Evolutionary conservation across 1,284 basidiomycete genomes (phyloP).

Genomic region (Trametes pubescens): DNA sequence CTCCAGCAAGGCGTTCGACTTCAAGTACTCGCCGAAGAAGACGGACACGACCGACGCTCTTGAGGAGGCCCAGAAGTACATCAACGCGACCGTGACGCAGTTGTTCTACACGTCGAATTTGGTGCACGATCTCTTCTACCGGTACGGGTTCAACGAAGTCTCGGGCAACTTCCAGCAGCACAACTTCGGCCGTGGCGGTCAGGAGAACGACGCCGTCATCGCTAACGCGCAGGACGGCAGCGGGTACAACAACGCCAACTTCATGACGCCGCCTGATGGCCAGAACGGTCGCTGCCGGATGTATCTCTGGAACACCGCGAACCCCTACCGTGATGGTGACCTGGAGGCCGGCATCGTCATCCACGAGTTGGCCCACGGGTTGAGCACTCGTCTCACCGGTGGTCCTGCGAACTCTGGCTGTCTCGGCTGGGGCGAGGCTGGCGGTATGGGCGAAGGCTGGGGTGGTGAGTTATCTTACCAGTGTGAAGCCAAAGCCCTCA

Average conservation of each 20-base stretch:
- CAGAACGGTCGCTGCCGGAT: constrained; percentile 92
- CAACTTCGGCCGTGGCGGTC: constrained; percentile 92
- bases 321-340: constrained; percentile 93
- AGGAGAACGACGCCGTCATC: constrained; percentile 89
- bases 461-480: constrained; percentile 57
- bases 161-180: constrained; percentile 97
- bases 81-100: constrained; percentile 88
- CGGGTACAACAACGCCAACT: constrained; percentile 90
- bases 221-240: constrained; percentile 95
- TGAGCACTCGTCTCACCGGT: constrained; percentile 94
- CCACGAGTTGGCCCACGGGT: constrained; percentile 89
- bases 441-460: constrained; percentile 98
- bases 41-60: constrained; percentile 60
- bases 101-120: constrained; percentile 94
- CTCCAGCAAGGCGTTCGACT: constrained; percentile 68
- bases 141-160: constrained; percentile 87
- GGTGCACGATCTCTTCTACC: constrained; percentile 80
- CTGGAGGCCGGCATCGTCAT: constrained; percentile 95
- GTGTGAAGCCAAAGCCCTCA: neutral
- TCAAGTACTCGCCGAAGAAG: constrained; percentile 65
- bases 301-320: constrained; percentile 94
- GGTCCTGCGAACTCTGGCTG: constrained; percentile 94
- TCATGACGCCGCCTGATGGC: constrained; percentile 81
- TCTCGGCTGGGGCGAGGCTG: constrained; percentile 94
- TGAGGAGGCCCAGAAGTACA: constrained; percentile 79